Conservation (phyloP, 2,329 filamentous ascomycete species). For the Pseudogymnoascus sp. region DNA sequence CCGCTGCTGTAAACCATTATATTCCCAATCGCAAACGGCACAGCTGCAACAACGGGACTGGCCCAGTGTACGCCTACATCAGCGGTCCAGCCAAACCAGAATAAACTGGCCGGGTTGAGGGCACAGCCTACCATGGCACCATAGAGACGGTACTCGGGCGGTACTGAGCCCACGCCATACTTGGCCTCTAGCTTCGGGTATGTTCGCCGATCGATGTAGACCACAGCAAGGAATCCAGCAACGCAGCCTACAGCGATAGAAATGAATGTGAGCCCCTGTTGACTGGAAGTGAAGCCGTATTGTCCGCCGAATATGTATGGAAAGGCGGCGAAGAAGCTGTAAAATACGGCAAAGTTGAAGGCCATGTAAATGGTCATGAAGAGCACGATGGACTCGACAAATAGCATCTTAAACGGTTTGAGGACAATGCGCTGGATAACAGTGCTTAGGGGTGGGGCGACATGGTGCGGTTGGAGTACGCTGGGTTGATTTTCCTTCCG, state of each 20-base stretch:
- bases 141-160: conserved; percentile 49
- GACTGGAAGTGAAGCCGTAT: conserved; percentile 35
- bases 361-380: conserved; percentile 45
- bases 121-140: conserved; percentile 49
- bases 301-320: conserved; percentile 39
- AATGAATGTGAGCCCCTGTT: conserved; percentile 15
- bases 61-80: conserved; percentile 40
- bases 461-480: not conserved
- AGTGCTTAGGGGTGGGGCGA: conserved; percentile 10
- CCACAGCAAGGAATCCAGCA: conserved; percentile 13
- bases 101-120: conserved; percentile 42
- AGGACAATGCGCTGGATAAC: conserved; percentile 17
- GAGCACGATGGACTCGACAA: conserved; percentile 55
- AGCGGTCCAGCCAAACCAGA: conserved; percentile 53
- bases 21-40: conserved; percentile 9
- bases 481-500: conserved; percentile 4
- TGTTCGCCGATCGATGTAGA: conserved; percentile 10
- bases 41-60: conserved; percentile 32
- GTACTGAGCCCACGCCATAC: conserved; percentile 21
- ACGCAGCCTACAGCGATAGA: conserved; percentile 11
- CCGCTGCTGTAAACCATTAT: conserved; percentile 32
- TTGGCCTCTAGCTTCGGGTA: conserved; percentile 6
- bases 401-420: conserved; percentile 47
- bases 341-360: conserved; percentile 45
- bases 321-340: conserved; percentile 44